Evolutionary conservation across 2,329 filamentous ascomycete species (phyloP), one percentile per base, ranked within the genome.

Genomic region (Colletotrichum siamense): DNA sequence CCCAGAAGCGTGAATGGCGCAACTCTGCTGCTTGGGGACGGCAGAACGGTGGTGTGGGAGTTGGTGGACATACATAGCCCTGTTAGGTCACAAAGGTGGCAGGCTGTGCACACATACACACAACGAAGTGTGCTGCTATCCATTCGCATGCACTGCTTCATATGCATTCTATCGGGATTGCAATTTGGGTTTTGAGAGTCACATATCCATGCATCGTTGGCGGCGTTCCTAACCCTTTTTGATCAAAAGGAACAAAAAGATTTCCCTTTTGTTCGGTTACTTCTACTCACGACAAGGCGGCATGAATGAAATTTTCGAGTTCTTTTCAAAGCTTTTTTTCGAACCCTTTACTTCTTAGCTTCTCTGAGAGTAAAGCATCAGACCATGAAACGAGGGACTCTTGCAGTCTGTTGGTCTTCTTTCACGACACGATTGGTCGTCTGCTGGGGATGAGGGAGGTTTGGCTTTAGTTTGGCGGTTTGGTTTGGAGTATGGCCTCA

Each of bases 21-120:
- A 91, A 91, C 80, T 92, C 90, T 22, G 89, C 85, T 16, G 89
- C 85, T 22, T 91, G 87, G 87, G 87, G 85, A 32, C 88, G 88
- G 64, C 89, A 88, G 76, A 89, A 86, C 77, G 86, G 88, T 26
- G 87, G 87, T 30, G 83, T 88, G 62, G 89, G 90, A 76, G 85
- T 90, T 13, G 89, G 90, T 13, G 84, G 85, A 59, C 86, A 86
- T 72, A 84, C 82, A 79, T 87, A 81, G 85, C 16, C 65, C 26
- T 44, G 57, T 64, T 22, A 30, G 26, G 34, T 24, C 79, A 39
- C 36, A 39, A 18, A 34, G 15, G 57, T 34, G 28, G 24, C 55
- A 57, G 36, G 39, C 55, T 34, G 44, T 52, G n/a, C 44, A 52
- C 44, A 52, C n/a, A 64, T 34, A 52, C 62, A 75, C 64, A 59